Percentiles rank a stretch among this genome's conserved stretches.
Conservation (phyloP, 495 filamentous ascomycete genomes). For the Tuber indicum region DNA sequence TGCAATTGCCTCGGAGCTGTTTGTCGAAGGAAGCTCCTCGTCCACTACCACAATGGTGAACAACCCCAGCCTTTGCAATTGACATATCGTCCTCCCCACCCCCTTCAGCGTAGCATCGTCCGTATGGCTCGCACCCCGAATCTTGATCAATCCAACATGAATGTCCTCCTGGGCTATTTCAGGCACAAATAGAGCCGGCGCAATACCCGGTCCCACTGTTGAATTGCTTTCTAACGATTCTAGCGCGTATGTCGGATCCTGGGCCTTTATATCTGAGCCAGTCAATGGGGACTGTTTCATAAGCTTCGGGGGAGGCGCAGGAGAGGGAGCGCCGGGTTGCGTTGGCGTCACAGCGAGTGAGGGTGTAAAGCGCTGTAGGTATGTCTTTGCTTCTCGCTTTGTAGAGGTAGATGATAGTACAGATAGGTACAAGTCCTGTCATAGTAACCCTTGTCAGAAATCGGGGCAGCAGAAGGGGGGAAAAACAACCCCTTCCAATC, state of each 20-base stretch:
- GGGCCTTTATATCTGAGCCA: conserved; percentile 21
- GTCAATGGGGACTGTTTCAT: conserved; percentile 31
- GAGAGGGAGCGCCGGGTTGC: not conserved
- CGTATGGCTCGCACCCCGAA: conserved; percentile 63
- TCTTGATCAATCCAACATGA: conserved; percentile 81
- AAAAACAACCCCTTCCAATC: not conserved
- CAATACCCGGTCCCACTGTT: not conserved
- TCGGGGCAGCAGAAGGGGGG: not conserved
- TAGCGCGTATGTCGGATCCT: conserved; percentile 23
- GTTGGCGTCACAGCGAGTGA: not conserved
- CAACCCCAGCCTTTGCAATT: conserved; percentile 74
- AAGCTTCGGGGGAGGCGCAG: conserved; percentile 17
- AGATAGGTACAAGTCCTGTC: conserved; percentile 73
- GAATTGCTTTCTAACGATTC: conserved; percentile 31
- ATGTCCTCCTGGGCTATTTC: conserved; percentile 48
- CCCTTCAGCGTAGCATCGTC: conserved; percentile 63
- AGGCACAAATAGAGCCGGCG: conserved; percentile 16
- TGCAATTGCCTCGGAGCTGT: conserved; percentile 13
- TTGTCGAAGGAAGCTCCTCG: conserved; percentile 23
- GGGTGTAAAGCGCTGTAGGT: conserved; percentile 69
- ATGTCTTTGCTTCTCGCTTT: conserved; percentile 81
- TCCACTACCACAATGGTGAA: conserved; percentile 76
- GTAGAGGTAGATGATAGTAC: conserved; percentile 78
- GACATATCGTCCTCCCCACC: conserved; percentile 73
- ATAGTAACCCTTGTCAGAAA: not conserved